A percentile compares a stretch with the other conserved stretches of the same genome.
Conservation (phyloP, 2,329 filamentous ascomycete species). For the Beauveria rudraprayagi region DNA sequence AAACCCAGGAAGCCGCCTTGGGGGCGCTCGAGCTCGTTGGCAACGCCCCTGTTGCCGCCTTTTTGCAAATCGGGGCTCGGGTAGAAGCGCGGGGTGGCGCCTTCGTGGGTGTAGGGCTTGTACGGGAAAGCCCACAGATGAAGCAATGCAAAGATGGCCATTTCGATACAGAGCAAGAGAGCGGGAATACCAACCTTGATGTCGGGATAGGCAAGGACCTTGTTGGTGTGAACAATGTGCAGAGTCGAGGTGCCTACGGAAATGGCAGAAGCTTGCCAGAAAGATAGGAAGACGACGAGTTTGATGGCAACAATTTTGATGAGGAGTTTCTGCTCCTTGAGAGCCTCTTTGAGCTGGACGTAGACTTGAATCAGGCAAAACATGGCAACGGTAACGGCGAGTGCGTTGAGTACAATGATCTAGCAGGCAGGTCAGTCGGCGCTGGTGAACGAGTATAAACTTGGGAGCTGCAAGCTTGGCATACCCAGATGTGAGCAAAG, state of each 20-base stretch:
- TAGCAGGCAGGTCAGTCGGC: constrained; percentile 21
- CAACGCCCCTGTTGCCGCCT: constrained; percentile 26
- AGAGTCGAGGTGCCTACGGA: constrained; percentile 48
- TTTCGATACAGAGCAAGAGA: constrained; percentile 72
- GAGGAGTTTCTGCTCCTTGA: constrained; percentile 63
- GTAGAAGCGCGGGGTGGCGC: constrained; percentile 37
- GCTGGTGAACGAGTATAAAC: neutral
- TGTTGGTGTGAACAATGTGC: constrained; percentile 52
- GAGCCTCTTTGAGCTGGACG: constrained; percentile 60
- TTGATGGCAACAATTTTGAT: constrained; percentile 83
- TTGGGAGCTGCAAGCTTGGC: constrained; percentile 14
- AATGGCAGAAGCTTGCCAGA: constrained; percentile 64
- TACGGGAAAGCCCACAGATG: constrained; percentile 81
- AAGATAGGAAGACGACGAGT: constrained; percentile 82
- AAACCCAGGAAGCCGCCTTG: constrained; percentile 57
- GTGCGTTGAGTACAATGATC: constrained; percentile 59
- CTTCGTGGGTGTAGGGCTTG: constrained; percentile 51
- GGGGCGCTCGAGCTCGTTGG: constrained; percentile 43
- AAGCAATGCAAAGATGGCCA: constrained; percentile 70
- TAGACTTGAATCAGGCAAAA: constrained; percentile 87
- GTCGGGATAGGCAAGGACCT: constrained; percentile 61
- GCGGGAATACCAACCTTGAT: constrained; percentile 74
- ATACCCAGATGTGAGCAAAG: constrained; percentile 79
- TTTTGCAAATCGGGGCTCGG: constrained; percentile 35
- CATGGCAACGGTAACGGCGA: constrained; percentile 76